Percentiles rank a stretch among this genome's conserved stretches.
phyloP scores from a whole-genome alignment of 148 eudicot genomes.

The Fallopia convolvulus region DNA sequence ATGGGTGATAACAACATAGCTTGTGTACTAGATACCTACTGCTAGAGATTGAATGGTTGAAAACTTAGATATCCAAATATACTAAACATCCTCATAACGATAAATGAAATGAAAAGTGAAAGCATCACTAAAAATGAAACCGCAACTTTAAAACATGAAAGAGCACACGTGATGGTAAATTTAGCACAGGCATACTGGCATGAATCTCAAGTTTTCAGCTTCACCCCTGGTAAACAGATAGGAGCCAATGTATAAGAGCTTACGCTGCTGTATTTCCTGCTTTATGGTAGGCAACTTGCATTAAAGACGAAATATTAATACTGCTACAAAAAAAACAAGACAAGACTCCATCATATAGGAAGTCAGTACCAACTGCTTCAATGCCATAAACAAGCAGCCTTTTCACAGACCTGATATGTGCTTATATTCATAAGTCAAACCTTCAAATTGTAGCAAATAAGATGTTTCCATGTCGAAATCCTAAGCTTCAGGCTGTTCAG shows the following conservation, averaged over 20 bases:
- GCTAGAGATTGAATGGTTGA: too few relatives aligned
- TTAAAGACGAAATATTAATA: neutral
- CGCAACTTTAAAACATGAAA: neutral
- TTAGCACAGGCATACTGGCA: too few relatives aligned
- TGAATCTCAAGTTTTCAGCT: constrained; percentile 92
- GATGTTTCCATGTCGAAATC: neutral
- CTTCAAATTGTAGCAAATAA: neutral
- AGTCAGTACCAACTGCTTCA: neutral
- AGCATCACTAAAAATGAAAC: neutral
- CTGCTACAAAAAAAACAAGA: neutral
- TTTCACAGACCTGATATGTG: neutral
- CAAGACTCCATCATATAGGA: neutral
- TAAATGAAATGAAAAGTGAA: neutral
- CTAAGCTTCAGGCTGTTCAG: too few relatives aligned
- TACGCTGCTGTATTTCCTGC: constrained; percentile 92
- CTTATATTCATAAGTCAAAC: neutral
- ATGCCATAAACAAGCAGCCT: neutral
- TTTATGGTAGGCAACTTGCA: constrained; percentile 93
- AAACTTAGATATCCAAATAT: neutral
- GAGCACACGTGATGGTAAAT: too few relatives aligned
- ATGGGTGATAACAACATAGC: neutral
- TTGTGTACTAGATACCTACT: too few relatives aligned
- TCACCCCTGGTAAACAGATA: constrained; percentile 98
- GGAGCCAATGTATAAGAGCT: constrained; percentile 83
- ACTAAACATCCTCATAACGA: neutral